These are phyloP conservation scores for Ulmus americana DNA, from an alignment of 331 rosid species.

Conservation along the genomic window DNA sequence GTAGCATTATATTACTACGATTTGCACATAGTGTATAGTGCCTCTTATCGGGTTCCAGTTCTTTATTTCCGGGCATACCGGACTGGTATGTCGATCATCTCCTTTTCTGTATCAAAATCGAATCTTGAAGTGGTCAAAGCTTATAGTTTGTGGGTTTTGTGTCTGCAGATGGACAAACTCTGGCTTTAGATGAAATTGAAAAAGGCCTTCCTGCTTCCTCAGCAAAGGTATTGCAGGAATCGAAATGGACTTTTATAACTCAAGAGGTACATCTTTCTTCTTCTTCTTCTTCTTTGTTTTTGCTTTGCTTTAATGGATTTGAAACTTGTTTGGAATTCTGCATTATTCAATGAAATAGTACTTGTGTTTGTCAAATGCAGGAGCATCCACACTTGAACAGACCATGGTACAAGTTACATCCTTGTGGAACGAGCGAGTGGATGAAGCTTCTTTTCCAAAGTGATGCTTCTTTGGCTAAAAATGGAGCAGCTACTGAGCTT, in stretches of 20 bases:
- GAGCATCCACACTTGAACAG: constrained; percentile 78
- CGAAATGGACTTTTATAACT: constrained; percentile 80
- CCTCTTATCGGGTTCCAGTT: constrained; percentile 68
- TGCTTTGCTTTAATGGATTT: too few species aligned
- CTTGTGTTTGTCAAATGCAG: constrained; percentile 23
- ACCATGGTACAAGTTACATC: constrained; percentile 83
- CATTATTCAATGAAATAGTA: too few species aligned
- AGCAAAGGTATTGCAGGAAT: constrained; percentile 42
- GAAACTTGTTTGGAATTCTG: too few species aligned
- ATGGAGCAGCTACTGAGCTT: constrained; percentile 30
- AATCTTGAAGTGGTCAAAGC: neutral
- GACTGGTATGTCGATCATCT: constrained; percentile 41
- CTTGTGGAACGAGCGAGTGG: constrained; percentile 77
- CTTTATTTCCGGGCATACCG: constrained; percentile 55
- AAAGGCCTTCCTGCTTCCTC: constrained; percentile 54
- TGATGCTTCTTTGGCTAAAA: constrained; percentile 31
- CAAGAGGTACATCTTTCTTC: constrained; percentile 44
- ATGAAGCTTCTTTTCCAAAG: constrained; percentile 54
- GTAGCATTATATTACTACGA: constrained; percentile 36
- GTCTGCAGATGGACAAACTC: constrained; percentile 55
- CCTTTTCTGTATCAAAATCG: too few species aligned
- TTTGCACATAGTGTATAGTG: constrained; percentile 64
- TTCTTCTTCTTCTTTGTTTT: neutral
- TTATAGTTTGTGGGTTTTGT: neutral
- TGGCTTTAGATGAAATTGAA: constrained; percentile 47